Evolutionary conservation across 164 flowering plant genomes (phyloP), one percentile per base, ranked within the genome.

Genomic region (Brasenia schreberi): DNA sequence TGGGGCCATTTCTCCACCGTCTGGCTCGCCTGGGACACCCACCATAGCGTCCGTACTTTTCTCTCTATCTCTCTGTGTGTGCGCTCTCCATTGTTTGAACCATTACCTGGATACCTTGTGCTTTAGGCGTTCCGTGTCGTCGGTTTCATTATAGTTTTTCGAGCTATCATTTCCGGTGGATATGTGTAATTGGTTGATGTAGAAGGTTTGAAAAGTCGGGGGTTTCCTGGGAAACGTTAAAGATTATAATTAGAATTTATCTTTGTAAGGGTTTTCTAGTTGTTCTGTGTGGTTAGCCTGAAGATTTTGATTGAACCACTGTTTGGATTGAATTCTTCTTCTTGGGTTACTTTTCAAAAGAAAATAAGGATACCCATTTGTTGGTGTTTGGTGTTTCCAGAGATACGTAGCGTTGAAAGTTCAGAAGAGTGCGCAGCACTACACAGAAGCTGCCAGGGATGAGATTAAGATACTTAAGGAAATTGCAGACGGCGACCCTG

Each of bases 401-500:
- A 67, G 73, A 67, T 84, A 78, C 72, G 87, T 87, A 6, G 93
- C 93, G 52, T 68, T 87, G 73, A 87, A 87, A 78, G 82, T 87
- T 49, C 89, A 87, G 65, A 85, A 85, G 80, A 87, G 93, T 65
- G 90, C 88, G 18, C 82, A 84, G 65, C 90, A 84, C 62, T 85
- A 85, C 69, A 84, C 90, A 0, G 88, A 87, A 68, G 89, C 92
- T 11, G 92, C 89, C 18, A 79, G 85, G 87, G 89, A 87, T 71
- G 92, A 87, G 74, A 85, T 87, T 42, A 80, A 79, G 27, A 92
- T 92, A 7, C 85, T 92, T 42, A 85, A 83, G 65, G 93, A 88
- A 78, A 80, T 90, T 62, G 97, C 96, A 0, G 90, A 83, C 12
- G 96, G 93, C 19, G 98, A 92, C 74, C 85, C 84, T 7, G 89